These are phyloP conservation scores for Rhodotorula kratochvilovae DNA, from an alignment of 768 basidiomycete species.

Conservation along the genomic window DNA sequence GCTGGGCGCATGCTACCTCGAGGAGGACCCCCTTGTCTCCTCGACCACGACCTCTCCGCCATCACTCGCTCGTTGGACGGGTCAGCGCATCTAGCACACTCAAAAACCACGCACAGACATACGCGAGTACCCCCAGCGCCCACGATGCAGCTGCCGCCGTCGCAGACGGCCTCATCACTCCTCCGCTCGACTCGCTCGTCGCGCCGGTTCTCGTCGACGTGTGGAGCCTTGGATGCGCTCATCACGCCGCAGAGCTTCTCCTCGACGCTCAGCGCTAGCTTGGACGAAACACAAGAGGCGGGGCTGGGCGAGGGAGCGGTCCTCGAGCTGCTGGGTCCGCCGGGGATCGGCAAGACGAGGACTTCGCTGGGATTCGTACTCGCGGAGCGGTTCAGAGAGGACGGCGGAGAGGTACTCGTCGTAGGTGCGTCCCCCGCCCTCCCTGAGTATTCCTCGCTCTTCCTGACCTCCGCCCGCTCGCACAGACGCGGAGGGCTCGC, in stretches of 20 bases:
- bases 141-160: slow-evolving; percentile 11
- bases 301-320: slow-evolving; percentile 12
- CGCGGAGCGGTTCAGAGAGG: slow-evolving; percentile 4
- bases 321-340: slow-evolving; percentile 29
- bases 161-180: slow-evolving; percentile 17
- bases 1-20: too few species aligned
- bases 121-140: too few species aligned
- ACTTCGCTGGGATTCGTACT: slow-evolving; percentile 19
- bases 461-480: neutral
- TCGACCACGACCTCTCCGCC: too few species aligned
- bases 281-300: neutral
- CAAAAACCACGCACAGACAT: too few species aligned
- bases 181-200: slow-evolving; percentile 4
- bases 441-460: too few species aligned
- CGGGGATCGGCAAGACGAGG: slow-evolving; percentile 26
- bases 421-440: slow-evolving; percentile 2
- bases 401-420: slow-evolving; percentile 10
- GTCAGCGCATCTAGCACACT: too few species aligned
- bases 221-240: slow-evolving; percentile 20
- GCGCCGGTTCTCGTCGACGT: slow-evolving; percentile 20
- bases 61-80: too few species aligned
- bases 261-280: too few species aligned
- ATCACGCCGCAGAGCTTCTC: slow-evolving; percentile 4
- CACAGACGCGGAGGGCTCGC: slow-evolving; percentile 14
- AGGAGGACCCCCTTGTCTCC: too few species aligned